Base-by-base conservation (phyloP, 345 rosid species). In the Durio zibethinus region DNA sequence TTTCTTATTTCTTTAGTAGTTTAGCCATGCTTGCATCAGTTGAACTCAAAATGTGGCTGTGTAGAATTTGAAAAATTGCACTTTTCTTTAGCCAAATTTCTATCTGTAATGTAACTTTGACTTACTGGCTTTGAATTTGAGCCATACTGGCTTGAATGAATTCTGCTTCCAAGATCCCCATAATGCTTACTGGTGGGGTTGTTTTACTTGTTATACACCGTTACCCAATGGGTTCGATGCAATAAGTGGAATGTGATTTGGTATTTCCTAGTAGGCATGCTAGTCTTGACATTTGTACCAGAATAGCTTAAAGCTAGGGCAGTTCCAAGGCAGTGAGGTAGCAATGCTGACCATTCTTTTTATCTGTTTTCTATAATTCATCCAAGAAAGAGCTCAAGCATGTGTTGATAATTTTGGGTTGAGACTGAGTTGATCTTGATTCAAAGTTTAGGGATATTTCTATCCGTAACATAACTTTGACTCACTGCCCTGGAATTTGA, bases 341-440 rank as follows among this genome's bases (percentile, higher is more conserved):
- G 18, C 63, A 36, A 33, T 52, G 47, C 40, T 15, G 20, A 27
- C 60, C 15, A 7, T 27, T 47, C 33, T 67, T 16, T 12, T 38
- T 11, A 2, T 76, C 25, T 66, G 62, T 66, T 33, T 42, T 76
- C 12, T 35, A 15, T 25, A 65, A 53, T n/a, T 75, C 18, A 8
- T n/a, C 10, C 65, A 60, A 60, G 65, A 60, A 60, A 20, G 59
- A 75, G 45, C 67, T 75, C 70, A 48, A 64, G 33, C n/a, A 11
- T n/a, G 45, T n/a, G 25, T 50, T 29, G 52, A 23, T 56, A 15
- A 29, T 57, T 67, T 68, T 54, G 64, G 33, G 31, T 36, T 3
- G 40, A 3, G 27, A 67, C 31, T 77, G 65, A 8, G 79, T 14
- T 54, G 74, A 20, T 77, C 12, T 77, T 40, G 38, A 25, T 69